Evolutionary conservation across 176 grass and related monocot genomes (phyloP).

Genomic region (Oryza officinalis): DNA sequence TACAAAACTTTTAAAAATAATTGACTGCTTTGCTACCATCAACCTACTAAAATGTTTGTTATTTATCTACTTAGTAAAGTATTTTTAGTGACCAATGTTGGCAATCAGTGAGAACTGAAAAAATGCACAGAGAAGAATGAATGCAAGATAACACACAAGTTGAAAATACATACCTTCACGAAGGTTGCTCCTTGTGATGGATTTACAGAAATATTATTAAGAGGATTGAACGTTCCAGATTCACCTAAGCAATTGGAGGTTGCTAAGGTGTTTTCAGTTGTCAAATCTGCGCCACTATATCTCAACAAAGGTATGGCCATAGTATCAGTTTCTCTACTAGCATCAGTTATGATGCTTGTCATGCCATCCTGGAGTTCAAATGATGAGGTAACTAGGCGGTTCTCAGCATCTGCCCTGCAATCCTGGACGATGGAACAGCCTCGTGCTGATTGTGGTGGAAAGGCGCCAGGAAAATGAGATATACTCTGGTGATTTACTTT

Average conservation of each 20-base stretch:
- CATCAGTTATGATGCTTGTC: slow-evolving; percentile 42
- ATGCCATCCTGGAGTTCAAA: slow-evolving; percentile 60
- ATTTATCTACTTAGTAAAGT: not conserved
- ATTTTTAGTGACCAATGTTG: not conserved
- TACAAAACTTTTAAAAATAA: not conserved
- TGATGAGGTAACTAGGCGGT: slow-evolving; percentile 58
- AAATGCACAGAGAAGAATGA: not conserved
- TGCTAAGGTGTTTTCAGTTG: slow-evolving; percentile 55
- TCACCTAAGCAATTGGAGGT: slow-evolving; percentile 69
- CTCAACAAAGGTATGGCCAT: slow-evolving; percentile 70
- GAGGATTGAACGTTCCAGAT: slow-evolving; percentile 53
- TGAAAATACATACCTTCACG: slow-evolving; percentile 70
- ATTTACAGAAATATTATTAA: slow-evolving; percentile 66
- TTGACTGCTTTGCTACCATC: not conserved
- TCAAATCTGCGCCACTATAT: slow-evolving; percentile 58
- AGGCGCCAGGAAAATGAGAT: slow-evolving; percentile 47
- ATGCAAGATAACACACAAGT: not conserved
- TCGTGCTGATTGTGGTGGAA: slow-evolving; percentile 54
- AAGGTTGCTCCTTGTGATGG: slow-evolving; percentile 79
- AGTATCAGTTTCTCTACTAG: slow-evolving; percentile 49
- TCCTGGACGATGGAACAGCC: slow-evolving; percentile 56
- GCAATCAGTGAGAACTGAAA: not conserved
- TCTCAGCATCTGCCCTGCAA: slow-evolving; percentile 56
- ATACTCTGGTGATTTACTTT: slow-evolving; percentile 42
- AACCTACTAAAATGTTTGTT: not conserved